Evolutionary conservation across 2,329 filamentous ascomycete species (phyloP).

Genomic region (Fusarium equiseti): DNA sequence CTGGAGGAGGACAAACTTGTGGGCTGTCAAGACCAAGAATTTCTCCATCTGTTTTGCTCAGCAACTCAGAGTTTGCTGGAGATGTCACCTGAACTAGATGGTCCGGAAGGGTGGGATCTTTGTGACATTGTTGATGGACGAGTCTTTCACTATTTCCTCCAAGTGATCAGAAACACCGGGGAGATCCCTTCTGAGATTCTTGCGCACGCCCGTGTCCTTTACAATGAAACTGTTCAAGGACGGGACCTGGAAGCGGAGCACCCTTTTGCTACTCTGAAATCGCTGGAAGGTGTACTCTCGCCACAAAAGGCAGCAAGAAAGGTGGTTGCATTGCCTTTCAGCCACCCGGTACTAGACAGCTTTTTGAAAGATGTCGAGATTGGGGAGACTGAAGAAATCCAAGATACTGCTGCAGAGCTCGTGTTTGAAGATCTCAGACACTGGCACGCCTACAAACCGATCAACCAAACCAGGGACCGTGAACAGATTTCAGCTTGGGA

Average conservation of each 20-base stretch:
- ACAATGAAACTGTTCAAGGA: constrained; percentile 5
- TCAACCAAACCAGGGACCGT: constrained; percentile 56
- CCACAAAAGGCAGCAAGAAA: background rate
- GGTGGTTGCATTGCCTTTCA: constrained; percentile 59
- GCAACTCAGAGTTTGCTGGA: constrained; percentile 1
- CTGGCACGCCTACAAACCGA: constrained; percentile 72
- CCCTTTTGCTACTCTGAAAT: background rate
- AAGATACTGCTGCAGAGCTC: constrained; percentile 48
- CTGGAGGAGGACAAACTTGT: background rate
- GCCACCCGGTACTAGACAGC: constrained; percentile 59
- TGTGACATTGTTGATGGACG: constrained; percentile 24
- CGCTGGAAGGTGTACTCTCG: background rate
- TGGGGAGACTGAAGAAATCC: constrained; percentile 47
- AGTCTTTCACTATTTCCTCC: constrained; percentile 44
- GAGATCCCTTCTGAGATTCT: constrained; percentile 10
- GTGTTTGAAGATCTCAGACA: constrained; percentile 64
- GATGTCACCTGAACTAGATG: background rate
- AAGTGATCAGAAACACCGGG: constrained; percentile 11
- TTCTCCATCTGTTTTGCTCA: constrained; percentile 10
- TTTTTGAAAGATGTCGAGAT: constrained; percentile 60
- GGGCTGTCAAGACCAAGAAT: constrained; percentile 16
- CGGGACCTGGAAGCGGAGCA: background rate
- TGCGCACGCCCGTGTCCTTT: constrained; percentile 1
- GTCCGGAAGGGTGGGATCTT: background rate
- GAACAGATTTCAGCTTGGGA: constrained; percentile 39